Base-by-base conservation (phyloP, 441 rosid species). In the Adansonia grandidieri region DNA sequence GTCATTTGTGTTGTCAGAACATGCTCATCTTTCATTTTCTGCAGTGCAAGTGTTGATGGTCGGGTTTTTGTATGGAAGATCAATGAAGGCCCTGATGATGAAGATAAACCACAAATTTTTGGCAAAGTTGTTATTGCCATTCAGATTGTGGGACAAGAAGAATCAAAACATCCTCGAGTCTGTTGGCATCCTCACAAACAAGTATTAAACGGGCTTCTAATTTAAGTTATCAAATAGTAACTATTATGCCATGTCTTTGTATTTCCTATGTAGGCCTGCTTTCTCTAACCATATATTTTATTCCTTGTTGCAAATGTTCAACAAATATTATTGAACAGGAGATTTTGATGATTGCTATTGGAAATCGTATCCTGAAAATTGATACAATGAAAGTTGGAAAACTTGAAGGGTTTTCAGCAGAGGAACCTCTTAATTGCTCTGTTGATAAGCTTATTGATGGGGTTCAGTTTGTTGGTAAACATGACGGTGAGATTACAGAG, bases 181-280 rank as follows among this genome's bases (percentile, higher is more conserved):
- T 88, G 89, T 57, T 88, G 90, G 90, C 90, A 88, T 84, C 87
- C 89, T 74, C 90, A 88, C 84, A 88, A 88, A 81, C 90, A 88
- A 83, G 90, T 88, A 83, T 71, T 79, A 42, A 58, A 73, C 42
- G 17, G 51, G 53, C 77, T 62, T 64, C 48, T 51, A 42, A n/a
- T 63, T 79, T 62, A 57, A 61, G 24, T 15, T 68, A 58, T 67
- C 48, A 45, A 22, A 63, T 45, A 10, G 19, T 17, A 50, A 17
- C 42, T 6, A 10, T 9, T 51, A 60, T 67, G 22, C 42, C n/a
- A 56, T 24, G 50, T 37, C 47, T 77, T 6, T 68, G 17, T 64
- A 32, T 60, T 50, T 24, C 51, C 62, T 14, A 17, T 60, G 15
- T 71, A 15, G 14, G 69, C 14, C 32, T 19, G 37, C 13, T 5